Base-by-base conservation (phyloP, 164 flowering plant species). In the Paratinospora sagittata region DNA sequence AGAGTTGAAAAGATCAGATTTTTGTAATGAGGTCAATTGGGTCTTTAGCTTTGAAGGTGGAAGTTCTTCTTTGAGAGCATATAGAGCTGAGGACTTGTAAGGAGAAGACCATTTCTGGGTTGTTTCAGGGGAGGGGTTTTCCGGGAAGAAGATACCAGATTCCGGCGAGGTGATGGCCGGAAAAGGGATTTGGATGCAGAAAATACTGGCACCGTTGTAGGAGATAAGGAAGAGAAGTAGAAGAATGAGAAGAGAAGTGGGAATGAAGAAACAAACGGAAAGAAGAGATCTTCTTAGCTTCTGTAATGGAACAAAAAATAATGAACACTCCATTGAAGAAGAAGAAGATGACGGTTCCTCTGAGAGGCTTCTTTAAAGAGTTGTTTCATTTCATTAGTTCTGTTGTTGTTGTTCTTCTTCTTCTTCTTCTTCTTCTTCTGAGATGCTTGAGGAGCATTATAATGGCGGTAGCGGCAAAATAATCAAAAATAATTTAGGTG, bases 41-140 rank as follows among this genome's bases (percentile, higher is more conserved):
- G 83, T 71, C 63, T 78, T 76, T 39, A 26, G 34, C 62, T 69
- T 76, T 41, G 74, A 67, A 69, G 68, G 78, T 72, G 85, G 83
- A 49, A 52, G 67, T 70, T 84, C 84, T 77, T 85, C 87, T 68
- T 78, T 81, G 11, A 86, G 78, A 2, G 86, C 80, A 24, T 64
- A 74, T 78, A 82, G 70, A 61, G 79, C 70, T 0, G 84, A 70
- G 71, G 86, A 76, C 19, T 52, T 52, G 9, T 81, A 62, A 21
- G 58, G 26, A 66, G 81, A 71, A 45, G 69, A 43, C 61, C 24
- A 57, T 57, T 41, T 73, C 63, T 66, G 21, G 13, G 72, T 66
- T 33, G 77, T 52, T 43, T 70, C 72, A 33, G 64, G 76, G 65
- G 78, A 65, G 17, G 63, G 72, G 30, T 65, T 80, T 75, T 82